A percentile compares a stretch with the other conserved stretches of the same genome.
Evolutionary conservation across 2,329 filamentous ascomycete species (phyloP).

Genomic region (Pseudogymnoascus pannorum): DNA sequence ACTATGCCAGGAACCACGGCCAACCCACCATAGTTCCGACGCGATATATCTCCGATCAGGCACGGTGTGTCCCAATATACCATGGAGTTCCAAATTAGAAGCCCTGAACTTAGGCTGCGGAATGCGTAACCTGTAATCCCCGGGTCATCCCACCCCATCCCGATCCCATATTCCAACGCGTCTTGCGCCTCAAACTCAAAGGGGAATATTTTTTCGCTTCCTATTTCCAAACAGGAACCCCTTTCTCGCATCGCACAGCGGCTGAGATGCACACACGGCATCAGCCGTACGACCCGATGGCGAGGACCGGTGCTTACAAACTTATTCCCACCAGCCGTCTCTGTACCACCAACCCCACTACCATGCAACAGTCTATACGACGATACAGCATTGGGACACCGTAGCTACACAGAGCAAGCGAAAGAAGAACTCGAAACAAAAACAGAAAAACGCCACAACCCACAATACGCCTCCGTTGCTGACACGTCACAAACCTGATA

Average conservation of each 20-base stretch:
- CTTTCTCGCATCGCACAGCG: not conserved
- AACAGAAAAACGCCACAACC: conserved; percentile 1
- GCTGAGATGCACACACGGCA: not conserved
- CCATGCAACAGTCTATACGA: not conserved
- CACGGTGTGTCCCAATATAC: not conserved
- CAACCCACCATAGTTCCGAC: not conserved
- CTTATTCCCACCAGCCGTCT: not conserved
- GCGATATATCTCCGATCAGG: not conserved
- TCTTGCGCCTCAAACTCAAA: not conserved
- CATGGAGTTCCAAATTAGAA: no score
- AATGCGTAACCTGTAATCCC: not conserved
- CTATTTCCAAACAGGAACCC: not conserved
- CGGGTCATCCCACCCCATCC: not conserved
- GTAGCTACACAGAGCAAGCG: not conserved
- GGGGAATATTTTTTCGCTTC: not conserved
- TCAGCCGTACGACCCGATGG: not conserved
- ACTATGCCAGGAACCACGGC: not conserved
- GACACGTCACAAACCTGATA: not conserved
- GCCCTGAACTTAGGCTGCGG: not conserved
- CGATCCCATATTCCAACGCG: not conserved
- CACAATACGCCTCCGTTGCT: not conserved
- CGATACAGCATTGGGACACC: not conserved
- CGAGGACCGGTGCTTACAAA: not conserved
- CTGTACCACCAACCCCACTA: not conserved
- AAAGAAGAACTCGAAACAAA: not conserved